Evolutionary conservation across 73 alveolate species (phyloP), one percentile per base, ranked within the genome.

Genomic region (Tetrahymena elliotti): DNA sequence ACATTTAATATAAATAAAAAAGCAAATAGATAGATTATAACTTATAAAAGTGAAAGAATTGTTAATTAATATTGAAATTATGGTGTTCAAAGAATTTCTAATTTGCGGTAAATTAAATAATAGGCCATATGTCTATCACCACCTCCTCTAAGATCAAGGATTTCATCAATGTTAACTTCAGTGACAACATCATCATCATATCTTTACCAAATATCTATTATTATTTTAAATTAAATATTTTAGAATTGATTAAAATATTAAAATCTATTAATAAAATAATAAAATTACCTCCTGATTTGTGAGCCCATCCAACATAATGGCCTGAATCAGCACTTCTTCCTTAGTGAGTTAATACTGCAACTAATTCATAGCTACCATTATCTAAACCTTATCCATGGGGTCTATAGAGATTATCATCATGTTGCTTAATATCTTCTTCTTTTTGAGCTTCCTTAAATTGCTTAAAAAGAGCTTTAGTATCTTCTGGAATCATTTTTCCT

Each of bases 61-160:
- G 18, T 68, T 27, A 27, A 68, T 68, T 39, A 47, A 18, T 33
- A 39, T 94, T 93, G 93, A 94, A 54, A 53, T 35, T 94, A 82
- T 83, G 36, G 36, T 83, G 88, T 83, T 95, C 96, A 95, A 38
- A 93, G 88, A 83, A 98, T 98, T 96, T 98, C 99, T 93, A 98
- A 92, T 95, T 98, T 99, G 94, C 99, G 98, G 97, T 98, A 99
- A 96, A 98, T 93, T 94, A 98, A 96, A 94, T 98, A 96, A 96
- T 99, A 99, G 16, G 99, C 99, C 99, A 98, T 99, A 96, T 99
- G 99, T 99, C 99, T 98, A 97, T 99, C 99, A 54, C 99, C 99
- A 38, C 99, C 99, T 84, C 99, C 99, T 97, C 97, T 99, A 15
- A 99, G 97, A 53, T 98, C 98, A 40, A 98, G 96, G 68, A 99